phyloP scores from a whole-genome alignment of 768 basidiomycete genomes.

The Boletus insuetus region DNA sequence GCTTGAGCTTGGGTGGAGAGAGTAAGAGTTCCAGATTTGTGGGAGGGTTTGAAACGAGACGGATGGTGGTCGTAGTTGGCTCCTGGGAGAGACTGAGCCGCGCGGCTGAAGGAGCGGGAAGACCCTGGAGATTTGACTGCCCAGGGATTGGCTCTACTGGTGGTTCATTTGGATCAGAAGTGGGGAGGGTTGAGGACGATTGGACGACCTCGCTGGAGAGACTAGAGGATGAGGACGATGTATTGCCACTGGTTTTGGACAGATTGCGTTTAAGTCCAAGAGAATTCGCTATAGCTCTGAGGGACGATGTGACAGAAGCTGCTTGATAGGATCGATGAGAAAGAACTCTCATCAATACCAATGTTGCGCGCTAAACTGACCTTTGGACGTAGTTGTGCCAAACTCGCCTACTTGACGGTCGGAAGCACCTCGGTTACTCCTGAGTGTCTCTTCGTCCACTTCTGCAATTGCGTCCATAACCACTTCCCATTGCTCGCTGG shows the following conservation, averaged over 20 bases:
- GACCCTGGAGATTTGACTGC: constrained; percentile 52
- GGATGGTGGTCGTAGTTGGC: constrained; percentile 47
- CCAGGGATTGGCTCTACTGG: constrained; percentile 55
- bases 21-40: constrained; percentile 21
- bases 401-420: constrained; percentile 59
- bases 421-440: constrained; percentile 42
- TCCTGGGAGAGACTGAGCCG: constrained; percentile 57
- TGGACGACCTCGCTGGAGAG: constrained; percentile 19
- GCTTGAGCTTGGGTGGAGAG: constrained; percentile 62
- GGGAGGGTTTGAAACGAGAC: constrained; percentile 38
- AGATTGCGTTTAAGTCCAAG: constrained; percentile 61
- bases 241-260: constrained; percentile 8
- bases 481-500: constrained; percentile 82
- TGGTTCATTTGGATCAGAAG: constrained; percentile 23
- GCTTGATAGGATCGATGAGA: constrained; percentile 9
- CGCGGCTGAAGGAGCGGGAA: constrained; percentile 58
- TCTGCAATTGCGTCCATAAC: constrained; percentile 84
- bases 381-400: constrained; percentile 64
- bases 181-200: constrained; percentile 30
- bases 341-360: background rate
- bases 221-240: constrained; percentile 34
- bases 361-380: constrained; percentile 35
- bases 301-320: constrained; percentile 70
- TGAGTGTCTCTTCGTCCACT: constrained; percentile 46
- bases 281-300: constrained; percentile 74